Evolutionary conservation across 306 rosid genomes (phyloP), one percentile per base, ranked within the genome.

Genomic region (Acacia crassicarpa): DNA sequence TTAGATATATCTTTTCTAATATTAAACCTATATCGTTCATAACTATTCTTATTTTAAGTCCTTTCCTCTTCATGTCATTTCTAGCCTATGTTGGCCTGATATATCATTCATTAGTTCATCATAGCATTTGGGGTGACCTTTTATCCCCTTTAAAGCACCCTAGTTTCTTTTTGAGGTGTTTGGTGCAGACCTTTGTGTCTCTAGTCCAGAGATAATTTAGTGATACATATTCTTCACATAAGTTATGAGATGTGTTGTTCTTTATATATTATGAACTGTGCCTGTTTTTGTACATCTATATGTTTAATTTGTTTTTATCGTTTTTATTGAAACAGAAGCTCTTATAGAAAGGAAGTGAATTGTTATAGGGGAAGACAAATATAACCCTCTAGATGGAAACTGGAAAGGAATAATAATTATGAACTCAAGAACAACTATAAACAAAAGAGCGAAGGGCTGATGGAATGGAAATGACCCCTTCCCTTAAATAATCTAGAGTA

Each of bases 181-280:
- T 33, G 46, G 63, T 68, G n/a, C 22, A 63, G 56, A 75, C 76
- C 65, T 44, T 68, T 68, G 74, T 75, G 58, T 72, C 74, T 66
- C 70, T n/a, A 59, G 35, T 45, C 30, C 7, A 6, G 46, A 38
- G 40, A 33, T 46, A 20, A 25, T 44, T n/a, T 83, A 43, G 45
- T 67, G 71, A 5, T 19, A 59, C 17, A 33, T 27, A 30, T 48
- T 67, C 33, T 59, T 72, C 81, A 19, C 80, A 46, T 0, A 49
- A 79, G 80, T 75, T 69, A 78, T 62, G 80, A 59, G 66, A 49
- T 51, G 56, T n/a, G 59, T 62, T 70, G 82, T 79, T 73, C 70
- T 38, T 72, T 20, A 63, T 16, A 73, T 77, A 44, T 72, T 25
- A 27, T 38, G 45, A 77, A 56, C 62, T 53, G n/a, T 59, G 66